phyloP scores from a whole-genome alignment of 306 rosid species.

The Carpinus fangiana region DNA sequence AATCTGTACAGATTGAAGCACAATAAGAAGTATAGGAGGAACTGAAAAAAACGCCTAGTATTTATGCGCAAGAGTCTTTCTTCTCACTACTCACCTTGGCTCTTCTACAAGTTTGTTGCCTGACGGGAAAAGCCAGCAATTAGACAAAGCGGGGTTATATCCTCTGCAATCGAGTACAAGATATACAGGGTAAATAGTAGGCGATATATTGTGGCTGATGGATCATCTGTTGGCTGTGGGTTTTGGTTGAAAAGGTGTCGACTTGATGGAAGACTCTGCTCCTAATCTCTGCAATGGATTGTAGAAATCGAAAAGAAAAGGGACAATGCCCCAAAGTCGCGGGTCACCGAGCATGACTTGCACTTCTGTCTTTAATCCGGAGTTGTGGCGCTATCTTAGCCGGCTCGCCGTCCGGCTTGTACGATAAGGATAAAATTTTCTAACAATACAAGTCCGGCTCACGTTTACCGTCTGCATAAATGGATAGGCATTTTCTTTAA shows the following conservation, averaged over 20 bases:
- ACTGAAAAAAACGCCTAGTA: neutral
- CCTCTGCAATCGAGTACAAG: slow-evolving; percentile 6
- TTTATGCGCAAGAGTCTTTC: neutral
- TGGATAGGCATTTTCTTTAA: too few relatives aligned
- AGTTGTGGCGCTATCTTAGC: neutral
- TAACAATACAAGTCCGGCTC: too few relatives aligned
- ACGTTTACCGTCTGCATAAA: too few relatives aligned
- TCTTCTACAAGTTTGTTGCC: neutral
- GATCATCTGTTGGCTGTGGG: too few relatives aligned
- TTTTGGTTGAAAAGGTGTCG: neutral
- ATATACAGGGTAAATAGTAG: neutral
- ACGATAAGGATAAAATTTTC: too few relatives aligned
- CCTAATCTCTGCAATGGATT: neutral
- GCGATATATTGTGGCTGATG: neutral
- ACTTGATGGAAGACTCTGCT: neutral
- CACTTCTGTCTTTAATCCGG: neutral
- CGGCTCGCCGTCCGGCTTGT: too few relatives aligned
- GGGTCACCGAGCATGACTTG: neutral
- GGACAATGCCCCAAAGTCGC: neutral
- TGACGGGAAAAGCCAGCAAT: neutral
- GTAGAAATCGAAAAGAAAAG: neutral
- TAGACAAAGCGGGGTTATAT: neutral
- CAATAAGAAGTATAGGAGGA: neutral
- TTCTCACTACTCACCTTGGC: too few relatives aligned
- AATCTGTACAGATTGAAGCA: neutral